A percentile compares a stretch with the other conserved stretches of the same genome.
phyloP scores from a whole-genome alignment of 2,329 filamentous ascomycete species.

The Cladosporium cucumerinum region DNA sequence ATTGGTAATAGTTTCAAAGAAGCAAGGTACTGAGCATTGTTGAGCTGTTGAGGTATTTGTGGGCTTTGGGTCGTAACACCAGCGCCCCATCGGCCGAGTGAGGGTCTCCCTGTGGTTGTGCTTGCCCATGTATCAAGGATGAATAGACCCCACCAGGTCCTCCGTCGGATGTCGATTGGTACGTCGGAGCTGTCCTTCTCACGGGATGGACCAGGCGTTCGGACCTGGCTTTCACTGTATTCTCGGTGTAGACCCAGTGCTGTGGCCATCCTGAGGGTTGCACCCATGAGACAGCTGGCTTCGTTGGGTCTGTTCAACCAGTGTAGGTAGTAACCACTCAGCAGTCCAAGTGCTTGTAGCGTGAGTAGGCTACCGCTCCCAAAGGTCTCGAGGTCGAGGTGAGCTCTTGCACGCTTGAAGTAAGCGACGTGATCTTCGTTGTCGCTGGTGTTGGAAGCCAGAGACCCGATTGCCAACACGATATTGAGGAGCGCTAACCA shows the following conservation, averaged over 20 bases:
- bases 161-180: conserved; percentile 59
- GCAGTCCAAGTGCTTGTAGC: conserved; percentile 31
- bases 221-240: conserved; percentile 38
- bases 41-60: conserved; percentile 40
- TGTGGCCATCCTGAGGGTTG: conserved; percentile 33
- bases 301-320: conserved; percentile 35
- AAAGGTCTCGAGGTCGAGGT: conserved; percentile 30
- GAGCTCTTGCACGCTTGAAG: conserved; percentile 31
- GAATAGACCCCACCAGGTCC: conserved; percentile 74
- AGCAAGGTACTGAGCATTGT: conserved; percentile 41
- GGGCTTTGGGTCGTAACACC: conserved; percentile 66
- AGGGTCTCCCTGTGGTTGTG: conserved; percentile 67
- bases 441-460: conserved; percentile 29
- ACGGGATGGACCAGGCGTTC: conserved; percentile 32
- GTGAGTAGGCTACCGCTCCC: conserved; percentile 32
- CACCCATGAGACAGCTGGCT: conserved; percentile 34
- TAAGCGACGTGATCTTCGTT: conserved; percentile 30
- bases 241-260: conserved; percentile 34
- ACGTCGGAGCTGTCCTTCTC: conserved; percentile 44
- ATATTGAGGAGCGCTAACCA: conserved; percentile 35
- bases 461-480: conserved; percentile 31
- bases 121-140: conserved; percentile 72
- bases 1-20: conserved; percentile 67
- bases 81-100: conserved; percentile 63
- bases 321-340: conserved; percentile 35